Base-by-base conservation (phyloP, 148 eudicot species). In the Linanthus parryae region DNA sequence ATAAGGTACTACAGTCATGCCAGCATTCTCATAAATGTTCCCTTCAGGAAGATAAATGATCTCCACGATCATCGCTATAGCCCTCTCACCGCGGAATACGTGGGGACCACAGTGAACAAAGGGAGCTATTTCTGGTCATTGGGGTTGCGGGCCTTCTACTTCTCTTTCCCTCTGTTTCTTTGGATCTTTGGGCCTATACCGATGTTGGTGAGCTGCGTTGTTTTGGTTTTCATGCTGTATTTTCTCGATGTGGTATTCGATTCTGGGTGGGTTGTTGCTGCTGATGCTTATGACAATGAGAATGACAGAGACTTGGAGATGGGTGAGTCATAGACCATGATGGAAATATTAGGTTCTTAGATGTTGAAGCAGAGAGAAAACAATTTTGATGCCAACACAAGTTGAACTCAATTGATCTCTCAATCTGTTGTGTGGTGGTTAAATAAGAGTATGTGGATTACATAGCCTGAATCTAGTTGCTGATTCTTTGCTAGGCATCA, bases 121-220 rank as follows among this genome's bases (percentile, higher is more conserved):
- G 98, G 94, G 16, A 83, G 90, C 47, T 87, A 74, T 61, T 92
- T 92, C 37, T 87, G 98, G 96, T 92, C 98, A 1, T 52, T 92
- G 33, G 98, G 98, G 0, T 48, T 87, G 51, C 69, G 92, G 3
- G 85, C 94, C 1, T 92, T 81, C 51, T 92, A 92, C 65, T 84
- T 87, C 45, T 87, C 96, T 0, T 75, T 86, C 45, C 98, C 98
- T 0, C 51, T 87, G 18, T 87, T 92, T 39, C 62, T 92, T 25
- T 87, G 96, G 96, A 58, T 92, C 8, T 92, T 92, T 19, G 98
- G 98, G 8, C 90, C 98, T 2, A 77, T 92, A 12, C 95, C 94
- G 0, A 87, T 87, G 95, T 79, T 92, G 18, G 14, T 68, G 19
- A 58, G 91, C 50, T 78, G 90, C 15, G 3, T 68, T 37, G 56